A percentile compares a stretch with the other conserved stretches of the same genome.
These are phyloP conservation scores for Jimgerdemannia lactiflua DNA, from an alignment of 192 early-diverging fungal genomes.

Conservation along the genomic window DNA sequence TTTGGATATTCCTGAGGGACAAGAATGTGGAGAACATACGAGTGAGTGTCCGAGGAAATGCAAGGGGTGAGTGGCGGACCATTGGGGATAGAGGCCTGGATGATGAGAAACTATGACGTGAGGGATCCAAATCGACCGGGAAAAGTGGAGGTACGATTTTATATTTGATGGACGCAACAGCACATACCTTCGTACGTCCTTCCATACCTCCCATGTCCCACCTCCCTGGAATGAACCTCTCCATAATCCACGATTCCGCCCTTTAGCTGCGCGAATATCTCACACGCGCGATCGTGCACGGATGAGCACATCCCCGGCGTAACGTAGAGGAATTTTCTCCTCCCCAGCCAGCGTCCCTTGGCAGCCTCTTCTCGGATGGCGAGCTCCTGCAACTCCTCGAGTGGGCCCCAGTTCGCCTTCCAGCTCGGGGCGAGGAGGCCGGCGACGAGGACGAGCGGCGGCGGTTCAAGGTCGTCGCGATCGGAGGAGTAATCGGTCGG, in stretches of 20 bases:
- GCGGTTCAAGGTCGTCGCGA: background rate
- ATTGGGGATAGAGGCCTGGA: constrained; percentile 5
- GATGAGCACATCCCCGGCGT: background rate
- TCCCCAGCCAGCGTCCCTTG: background rate
- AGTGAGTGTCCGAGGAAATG: constrained; percentile 2
- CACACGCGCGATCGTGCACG: constrained; percentile 2
- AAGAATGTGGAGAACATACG: background rate
- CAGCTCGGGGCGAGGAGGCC: constrained; percentile 1
- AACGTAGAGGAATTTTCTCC: background rate
- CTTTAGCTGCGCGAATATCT: background rate
- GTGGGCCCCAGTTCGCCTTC: background rate
- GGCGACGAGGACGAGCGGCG: background rate
- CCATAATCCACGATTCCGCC: constrained; percentile 1
- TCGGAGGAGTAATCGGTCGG: too few relatives aligned
- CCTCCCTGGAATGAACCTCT: background rate
- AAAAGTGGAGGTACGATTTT: too few relatives aligned
- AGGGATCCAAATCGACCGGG: too few relatives aligned
- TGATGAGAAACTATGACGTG: background rate
- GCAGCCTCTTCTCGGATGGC: background rate
- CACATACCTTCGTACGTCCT: background rate
- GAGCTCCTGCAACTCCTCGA: background rate
- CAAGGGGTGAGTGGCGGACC: background rate
- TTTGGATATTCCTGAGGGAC: background rate
- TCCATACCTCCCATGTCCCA: background rate
- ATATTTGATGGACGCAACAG: background rate